These are phyloP conservation scores for Erucastrum elatum DNA, from an alignment of 345 rosid genomes.

Conservation along the genomic window DNA sequence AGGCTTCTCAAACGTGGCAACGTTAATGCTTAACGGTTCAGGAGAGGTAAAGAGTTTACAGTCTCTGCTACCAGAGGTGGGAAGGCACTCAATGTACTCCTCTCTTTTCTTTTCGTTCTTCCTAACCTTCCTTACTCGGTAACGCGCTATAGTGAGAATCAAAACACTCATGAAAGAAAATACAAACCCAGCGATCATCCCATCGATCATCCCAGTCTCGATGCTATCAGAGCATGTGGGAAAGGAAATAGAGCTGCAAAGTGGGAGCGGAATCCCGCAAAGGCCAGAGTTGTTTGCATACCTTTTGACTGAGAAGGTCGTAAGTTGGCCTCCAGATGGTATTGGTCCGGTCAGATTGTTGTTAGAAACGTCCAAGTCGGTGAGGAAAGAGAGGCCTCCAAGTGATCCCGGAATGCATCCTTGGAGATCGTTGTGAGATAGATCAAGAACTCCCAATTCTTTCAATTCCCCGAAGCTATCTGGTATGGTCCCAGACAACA, in stretches of 20 bases:
- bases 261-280: slow-evolving; percentile 74
- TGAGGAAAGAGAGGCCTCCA: slow-evolving; percentile 54
- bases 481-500: slow-evolving; percentile 64
- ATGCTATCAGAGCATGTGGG: slow-evolving; percentile 44
- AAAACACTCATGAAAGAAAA: slow-evolving; percentile 71
- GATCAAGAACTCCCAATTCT: slow-evolving; percentile 78
- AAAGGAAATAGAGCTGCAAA: slow-evolving; percentile 44
- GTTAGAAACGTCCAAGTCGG: slow-evolving; percentile 71
- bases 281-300: slow-evolving; percentile 77
- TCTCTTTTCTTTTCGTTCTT: slow-evolving; percentile 62
- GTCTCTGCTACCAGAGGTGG: slow-evolving; percentile 60
- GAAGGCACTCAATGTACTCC: slow-evolving; percentile 58
- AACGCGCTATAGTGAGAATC: slow-evolving; percentile 48
- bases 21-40: slow-evolving; percentile 80
- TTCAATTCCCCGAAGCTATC: slow-evolving; percentile 71
- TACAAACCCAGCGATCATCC: slow-evolving; percentile 52
- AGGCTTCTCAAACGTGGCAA: slow-evolving; percentile 85
- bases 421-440: too few relatives aligned
- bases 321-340: slow-evolving; percentile 74
- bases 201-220: slow-evolving; percentile 54
- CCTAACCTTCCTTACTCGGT: slow-evolving; percentile 55
- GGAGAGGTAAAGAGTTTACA: slow-evolving; percentile 69
- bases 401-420: slow-evolving; percentile 52
- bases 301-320: slow-evolving; percentile 56
- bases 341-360: slow-evolving; percentile 70